Evolutionary conservation across 2,329 filamentous ascomycete genomes (phyloP), one percentile per base, ranked within the genome.

Genomic region (Coniella lustricola): DNA sequence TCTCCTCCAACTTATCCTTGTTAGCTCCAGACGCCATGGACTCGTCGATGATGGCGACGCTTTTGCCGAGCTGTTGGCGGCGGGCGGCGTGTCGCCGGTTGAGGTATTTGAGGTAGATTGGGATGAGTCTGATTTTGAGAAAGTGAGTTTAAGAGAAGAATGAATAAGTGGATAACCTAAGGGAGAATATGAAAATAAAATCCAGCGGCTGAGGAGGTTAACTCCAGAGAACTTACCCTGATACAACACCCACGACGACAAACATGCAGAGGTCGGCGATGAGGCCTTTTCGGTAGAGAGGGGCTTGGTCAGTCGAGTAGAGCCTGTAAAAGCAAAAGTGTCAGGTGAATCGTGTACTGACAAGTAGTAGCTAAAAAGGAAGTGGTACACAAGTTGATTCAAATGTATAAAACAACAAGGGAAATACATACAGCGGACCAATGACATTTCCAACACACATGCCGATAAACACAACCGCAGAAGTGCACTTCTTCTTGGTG

Each of bases 401-500:
- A n/a, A n/a, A n/a, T n/a, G n/a, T n/a, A n/a, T n/a, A n/a, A n/a
- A n/a, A n/a, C n/a, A n/a, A n/a, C n/a, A n/a, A n/a, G n/a, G n/a
- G n/a, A n/a, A n/a, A n/a, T n/a, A n/a, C n/a, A n/a, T 29, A 46
- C 40, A 81, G 73, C 0, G 82, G 82, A 0, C 82, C 82, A 18
- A 85, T 67, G 32, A 85, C 78, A 55, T 87, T 86, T 5, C 82
- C 83, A 1, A 75, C 75, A 44, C 76, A 83, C 50, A 81, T 76
- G 4, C 81, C 80, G 40, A 86, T 73, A 56, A 86, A 82, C 1
- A 86, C 67, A 7, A 84, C 69, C 12, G 75, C 81, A 0, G 81
- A 84, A 0, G 77, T 82, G 9, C 77, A 75, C 58, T 85, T 85
- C 54, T 79, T 78, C 64, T 87, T 87, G 0, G 82, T 86, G 58